These are phyloP conservation scores for Tieghemiomyces parasiticus DNA, from an alignment of 192 early-diverging fungal species.

Conservation along the genomic window DNA sequence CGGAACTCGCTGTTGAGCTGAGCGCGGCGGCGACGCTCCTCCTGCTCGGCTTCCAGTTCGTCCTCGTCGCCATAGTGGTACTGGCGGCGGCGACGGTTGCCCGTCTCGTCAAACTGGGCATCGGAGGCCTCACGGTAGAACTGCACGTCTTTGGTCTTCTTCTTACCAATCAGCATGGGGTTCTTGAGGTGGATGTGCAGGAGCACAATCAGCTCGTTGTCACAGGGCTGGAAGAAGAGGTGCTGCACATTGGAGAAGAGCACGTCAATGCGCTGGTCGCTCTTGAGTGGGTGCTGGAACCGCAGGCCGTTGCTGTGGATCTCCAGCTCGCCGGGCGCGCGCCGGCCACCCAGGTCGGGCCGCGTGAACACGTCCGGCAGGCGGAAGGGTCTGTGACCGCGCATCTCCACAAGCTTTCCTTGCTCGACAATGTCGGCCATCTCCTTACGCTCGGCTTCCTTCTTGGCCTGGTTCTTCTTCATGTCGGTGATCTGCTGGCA, in stretches of 20 bases:
- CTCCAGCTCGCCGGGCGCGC: constrained; percentile 89
- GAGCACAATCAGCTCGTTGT: constrained; percentile 87
- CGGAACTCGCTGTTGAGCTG: constrained; percentile 89
- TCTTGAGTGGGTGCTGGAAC: constrained; percentile 64
- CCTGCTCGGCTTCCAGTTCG: constrained; percentile 90
- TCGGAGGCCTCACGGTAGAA: constrained; percentile 96
- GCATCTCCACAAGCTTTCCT: constrained; percentile 66
- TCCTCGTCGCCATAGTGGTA: constrained; percentile 95
- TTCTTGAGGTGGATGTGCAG: constrained; percentile 93
- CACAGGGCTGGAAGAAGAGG: constrained; percentile 97
- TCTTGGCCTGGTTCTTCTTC: constrained; percentile 86
- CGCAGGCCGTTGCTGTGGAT: constrained; percentile 93
- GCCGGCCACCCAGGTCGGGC: constrained; percentile 80
- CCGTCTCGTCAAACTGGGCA: constrained; percentile 92
- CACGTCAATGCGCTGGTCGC: constrained; percentile 77
- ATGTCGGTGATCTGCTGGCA: constrained; percentile 74
- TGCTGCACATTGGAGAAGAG: constrained; percentile 97
- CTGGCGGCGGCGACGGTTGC: constrained; percentile 72
- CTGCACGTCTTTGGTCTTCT: constrained; percentile 95
- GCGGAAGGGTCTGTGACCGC: constrained; percentile 54
- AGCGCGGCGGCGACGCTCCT: constrained; percentile 73
- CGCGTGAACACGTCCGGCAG: constrained; percentile 86
- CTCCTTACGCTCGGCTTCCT: constrained; percentile 87
- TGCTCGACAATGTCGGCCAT: constrained; percentile 94
- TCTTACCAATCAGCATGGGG: constrained; percentile 95